phyloP scores from a whole-genome alignment of 176 grass and related monocot genomes.

The Oryza brachyantha region DNA sequence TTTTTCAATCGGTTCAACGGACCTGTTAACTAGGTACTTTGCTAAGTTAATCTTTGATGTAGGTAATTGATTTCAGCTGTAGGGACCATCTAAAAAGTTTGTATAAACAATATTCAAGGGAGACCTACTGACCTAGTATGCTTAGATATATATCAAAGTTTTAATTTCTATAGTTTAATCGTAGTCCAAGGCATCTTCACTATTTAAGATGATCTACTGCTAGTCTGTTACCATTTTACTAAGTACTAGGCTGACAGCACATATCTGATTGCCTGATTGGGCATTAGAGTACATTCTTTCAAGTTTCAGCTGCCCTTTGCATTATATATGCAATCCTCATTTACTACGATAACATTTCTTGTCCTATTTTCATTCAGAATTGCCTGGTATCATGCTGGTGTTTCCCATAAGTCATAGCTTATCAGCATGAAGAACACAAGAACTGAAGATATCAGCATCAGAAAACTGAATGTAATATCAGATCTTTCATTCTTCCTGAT shows the following conservation, averaged over 20 bases:
- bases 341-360: constrained; percentile 2
- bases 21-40: not conserved
- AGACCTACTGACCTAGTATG: not conserved
- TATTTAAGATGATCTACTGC: not conserved
- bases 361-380: not conserved
- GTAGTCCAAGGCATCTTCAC: not conserved
- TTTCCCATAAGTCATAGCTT: not conserved
- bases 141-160: not conserved
- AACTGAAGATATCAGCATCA: not conserved
- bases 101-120: not conserved
- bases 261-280: not conserved
- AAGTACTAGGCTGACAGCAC: not conserved
- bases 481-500: not conserved
- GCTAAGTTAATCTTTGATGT: not conserved
- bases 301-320: not conserved
- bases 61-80: not conserved
- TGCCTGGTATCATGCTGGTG: not conserved
- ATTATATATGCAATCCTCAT: not conserved
- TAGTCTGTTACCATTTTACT: not conserved
- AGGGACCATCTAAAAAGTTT: not conserved
- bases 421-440: not conserved
- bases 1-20: not conserved
- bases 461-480: not conserved
- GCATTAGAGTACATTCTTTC: not conserved
- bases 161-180: not conserved